A percentile compares a stretch with the other conserved stretches of the same genome.
Evolutionary conservation across 441 rosid species (phyloP).

Genomic region (Croton laevigatus): DNA sequence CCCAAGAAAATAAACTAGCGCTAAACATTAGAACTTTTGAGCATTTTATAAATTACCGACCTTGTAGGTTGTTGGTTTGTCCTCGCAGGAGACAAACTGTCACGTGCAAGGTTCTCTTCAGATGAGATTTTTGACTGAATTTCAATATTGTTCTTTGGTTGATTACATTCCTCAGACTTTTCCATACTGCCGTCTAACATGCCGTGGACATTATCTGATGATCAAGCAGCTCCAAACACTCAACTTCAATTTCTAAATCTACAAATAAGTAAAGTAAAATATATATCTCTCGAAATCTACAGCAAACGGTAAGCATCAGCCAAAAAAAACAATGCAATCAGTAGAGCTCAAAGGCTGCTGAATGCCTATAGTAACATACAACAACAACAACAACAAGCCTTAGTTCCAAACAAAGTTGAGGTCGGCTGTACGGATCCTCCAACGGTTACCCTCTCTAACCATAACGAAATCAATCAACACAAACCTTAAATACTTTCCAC

Average conservation of each 20-base stretch:
- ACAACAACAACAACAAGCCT: too few species aligned
- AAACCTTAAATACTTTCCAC: too few species aligned
- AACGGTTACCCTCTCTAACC: too few species aligned
- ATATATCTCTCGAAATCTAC: neutral
- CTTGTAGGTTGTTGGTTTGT: conserved; percentile 29
- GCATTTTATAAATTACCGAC: conserved; percentile 36
- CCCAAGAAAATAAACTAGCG: conserved; percentile 15
- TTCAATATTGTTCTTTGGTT: conserved; percentile 23
- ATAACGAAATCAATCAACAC: too few species aligned
- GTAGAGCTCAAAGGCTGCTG: neutral
- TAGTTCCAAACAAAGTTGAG: too few species aligned
- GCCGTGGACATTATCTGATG: conserved; percentile 42
- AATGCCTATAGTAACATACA: too few species aligned
- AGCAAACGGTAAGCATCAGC: neutral
- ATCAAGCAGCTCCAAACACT: conserved; percentile 30
- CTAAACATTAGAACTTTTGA: conserved; percentile 16
- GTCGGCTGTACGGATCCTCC: too few species aligned
- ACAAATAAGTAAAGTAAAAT: conserved; percentile 15
- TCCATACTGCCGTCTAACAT: conserved; percentile 28
- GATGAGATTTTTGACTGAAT: conserved; percentile 23
- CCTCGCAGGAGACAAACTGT: conserved; percentile 28
- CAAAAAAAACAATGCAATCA: neutral
- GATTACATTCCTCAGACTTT: conserved; percentile 26
- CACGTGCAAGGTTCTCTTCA: conserved; percentile 28
- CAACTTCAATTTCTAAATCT: conserved; percentile 26